These are phyloP conservation scores for Candida nitratophila DNA, from an alignment of 805 yeast genomes.

Conservation along the genomic window DNA sequence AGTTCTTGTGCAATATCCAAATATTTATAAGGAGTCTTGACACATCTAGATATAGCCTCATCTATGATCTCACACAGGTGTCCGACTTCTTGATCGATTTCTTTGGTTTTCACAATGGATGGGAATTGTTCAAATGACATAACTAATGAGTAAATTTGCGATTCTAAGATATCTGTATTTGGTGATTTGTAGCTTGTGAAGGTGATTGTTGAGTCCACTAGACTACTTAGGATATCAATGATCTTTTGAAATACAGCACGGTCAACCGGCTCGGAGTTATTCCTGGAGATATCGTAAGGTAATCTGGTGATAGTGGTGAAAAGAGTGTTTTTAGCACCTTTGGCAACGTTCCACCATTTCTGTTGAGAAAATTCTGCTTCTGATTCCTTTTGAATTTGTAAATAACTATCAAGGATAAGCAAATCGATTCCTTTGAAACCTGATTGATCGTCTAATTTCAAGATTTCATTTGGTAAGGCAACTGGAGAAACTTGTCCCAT, in stretches of 20 bases:
- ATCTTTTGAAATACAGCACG: slow-evolving; percentile 33
- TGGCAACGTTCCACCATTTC: slow-evolving; percentile 71
- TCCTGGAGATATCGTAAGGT: slow-evolving; percentile 19
- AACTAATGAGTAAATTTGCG: slow-evolving; percentile 51
- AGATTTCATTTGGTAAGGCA: slow-evolving; percentile 10
- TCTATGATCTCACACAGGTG: slow-evolving; percentile 62
- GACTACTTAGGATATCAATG: slow-evolving; percentile 37
- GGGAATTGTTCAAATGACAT: slow-evolving; percentile 33
- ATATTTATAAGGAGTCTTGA: slow-evolving; percentile 77
- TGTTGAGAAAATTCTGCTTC: slow-evolving; percentile 31
- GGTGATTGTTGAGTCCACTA: slow-evolving; percentile 45
- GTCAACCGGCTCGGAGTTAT: slow-evolving; percentile 6
- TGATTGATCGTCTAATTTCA: slow-evolving; percentile 22
- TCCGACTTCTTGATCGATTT: slow-evolving; percentile 11
- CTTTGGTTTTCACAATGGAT: background rate
- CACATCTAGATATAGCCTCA: slow-evolving; percentile 65
- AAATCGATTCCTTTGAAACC: slow-evolving; percentile 51
- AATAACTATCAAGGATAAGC: slow-evolving; percentile 48
- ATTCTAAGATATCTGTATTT: slow-evolving; percentile 27
- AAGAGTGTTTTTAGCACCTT: slow-evolving; percentile 43
- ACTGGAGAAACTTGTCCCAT: slow-evolving; percentile 13
- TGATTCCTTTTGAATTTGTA: slow-evolving; percentile 50
- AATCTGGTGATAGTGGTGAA: slow-evolving; percentile 62
- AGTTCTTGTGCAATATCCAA: slow-evolving; percentile 44
- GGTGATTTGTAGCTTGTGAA: slow-evolving; percentile 36